Evolutionary conservation across 768 basidiomycete species (phyloP).

Genomic region (Rhizopogon vinicolor): DNA sequence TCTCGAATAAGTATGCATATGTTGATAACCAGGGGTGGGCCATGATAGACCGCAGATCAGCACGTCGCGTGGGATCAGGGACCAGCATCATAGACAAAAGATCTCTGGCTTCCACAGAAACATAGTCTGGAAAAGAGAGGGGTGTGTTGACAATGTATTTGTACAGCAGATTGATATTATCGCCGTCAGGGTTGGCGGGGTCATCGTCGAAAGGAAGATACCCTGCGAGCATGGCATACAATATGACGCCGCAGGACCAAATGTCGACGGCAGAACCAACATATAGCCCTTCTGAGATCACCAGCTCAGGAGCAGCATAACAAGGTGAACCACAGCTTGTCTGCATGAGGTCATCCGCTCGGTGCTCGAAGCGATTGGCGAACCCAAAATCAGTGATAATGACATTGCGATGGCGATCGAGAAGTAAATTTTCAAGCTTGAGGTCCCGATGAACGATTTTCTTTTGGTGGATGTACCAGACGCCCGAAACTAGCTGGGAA

Average conservation of each 20-base stretch:
- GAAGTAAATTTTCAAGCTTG: conserved; percentile 95
- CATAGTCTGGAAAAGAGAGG: conserved; percentile 95
- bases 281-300: conserved; percentile 95
- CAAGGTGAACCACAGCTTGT: conserved; percentile 97
- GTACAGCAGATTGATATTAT: conserved; percentile 98
- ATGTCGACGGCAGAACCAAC: conserved; percentile 98
- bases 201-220: conserved; percentile 99
- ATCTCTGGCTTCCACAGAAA: conserved; percentile 78
- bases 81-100: conserved; percentile 91
- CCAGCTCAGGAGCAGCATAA: conserved; percentile 97
- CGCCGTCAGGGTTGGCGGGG: conserved; percentile 96
- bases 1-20: conserved; percentile 47
- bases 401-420: conserved; percentile 96
- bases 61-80: conserved; percentile 80
- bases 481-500: conserved; percentile 96
- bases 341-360: conserved; percentile 94
- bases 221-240: conserved; percentile 95
- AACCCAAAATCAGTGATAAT: conserved; percentile 99
- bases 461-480: conserved; percentile 98
- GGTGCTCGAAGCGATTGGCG: conserved; percentile 95
- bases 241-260: conserved; percentile 94
- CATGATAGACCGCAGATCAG: conserved; percentile 78
- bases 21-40: conserved; percentile 79
- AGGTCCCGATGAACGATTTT: conserved; percentile 99
- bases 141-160: conserved; percentile 98